These are phyloP conservation scores for Gnomoniopsis smithogilvyi DNA, from an alignment of 2,329 filamentous ascomycete genomes.

Conservation along the genomic window DNA sequence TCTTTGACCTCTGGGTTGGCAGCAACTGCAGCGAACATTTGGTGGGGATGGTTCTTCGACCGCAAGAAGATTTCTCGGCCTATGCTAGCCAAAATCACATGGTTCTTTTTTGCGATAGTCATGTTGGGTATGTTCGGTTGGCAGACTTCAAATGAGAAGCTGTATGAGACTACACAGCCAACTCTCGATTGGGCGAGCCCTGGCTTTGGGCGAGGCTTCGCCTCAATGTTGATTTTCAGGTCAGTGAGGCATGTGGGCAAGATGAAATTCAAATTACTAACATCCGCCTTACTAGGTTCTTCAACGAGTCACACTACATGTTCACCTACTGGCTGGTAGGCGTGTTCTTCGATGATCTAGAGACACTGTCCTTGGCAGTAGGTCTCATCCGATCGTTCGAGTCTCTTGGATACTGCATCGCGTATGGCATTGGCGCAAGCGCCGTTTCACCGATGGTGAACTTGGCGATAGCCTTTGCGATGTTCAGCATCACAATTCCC, in stretches of 20 bases:
- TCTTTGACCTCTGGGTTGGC: slow-evolving; percentile 43
- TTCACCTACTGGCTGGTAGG: slow-evolving; percentile 51
- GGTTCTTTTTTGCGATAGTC: slow-evolving; percentile 35
- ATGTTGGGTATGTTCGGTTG: slow-evolving; percentile 44
- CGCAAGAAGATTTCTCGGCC: slow-evolving; percentile 37
- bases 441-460: slow-evolving; percentile 45
- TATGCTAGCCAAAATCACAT: slow-evolving; percentile 39
- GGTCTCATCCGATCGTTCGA: slow-evolving; percentile 47
- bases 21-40: slow-evolving; percentile 41
- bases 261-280: neutral
- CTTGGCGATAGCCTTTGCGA: slow-evolving; percentile 43
- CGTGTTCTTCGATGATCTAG: slow-evolving; percentile 47
- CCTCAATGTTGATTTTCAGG: slow-evolving; percentile 44
- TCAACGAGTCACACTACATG: slow-evolving; percentile 50
- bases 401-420: slow-evolving; percentile 42
- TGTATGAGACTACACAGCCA: slow-evolving; percentile 36
- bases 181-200: slow-evolving; percentile 44
- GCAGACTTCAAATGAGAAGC: slow-evolving; percentile 45
- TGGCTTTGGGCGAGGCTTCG: slow-evolving; percentile 44
- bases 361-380: slow-evolving; percentile 47
- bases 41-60: slow-evolving; percentile 50
- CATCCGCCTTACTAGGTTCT: slow-evolving; percentile 29
- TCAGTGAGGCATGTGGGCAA: slow-evolving; percentile 21
- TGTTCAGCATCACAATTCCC: slow-evolving; percentile 41
- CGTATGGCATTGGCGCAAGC: slow-evolving; percentile 45